phyloP scores from a whole-genome alignment of 2,329 filamentous ascomycete species.

The Diaporthe longicolla region DNA sequence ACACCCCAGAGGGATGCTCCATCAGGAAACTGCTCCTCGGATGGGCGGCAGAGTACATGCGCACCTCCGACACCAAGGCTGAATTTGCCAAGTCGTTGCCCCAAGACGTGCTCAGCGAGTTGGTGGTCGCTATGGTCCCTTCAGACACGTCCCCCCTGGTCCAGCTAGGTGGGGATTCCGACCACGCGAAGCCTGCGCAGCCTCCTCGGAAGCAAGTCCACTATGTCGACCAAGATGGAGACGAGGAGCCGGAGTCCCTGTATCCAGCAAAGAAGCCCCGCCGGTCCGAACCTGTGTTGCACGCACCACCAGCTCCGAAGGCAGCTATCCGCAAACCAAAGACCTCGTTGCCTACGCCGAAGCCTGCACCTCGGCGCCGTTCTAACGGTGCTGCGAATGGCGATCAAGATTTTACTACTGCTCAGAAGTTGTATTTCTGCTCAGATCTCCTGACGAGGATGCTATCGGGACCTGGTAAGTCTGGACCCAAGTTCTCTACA shows the following conservation, averaged over 20 bases:
- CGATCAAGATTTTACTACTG: conserved; percentile 52
- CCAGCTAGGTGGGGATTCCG: conserved; percentile 48
- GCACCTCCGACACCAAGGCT: conserved; percentile 67
- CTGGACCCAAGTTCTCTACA: neutral
- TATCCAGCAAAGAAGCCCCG: conserved; percentile 59
- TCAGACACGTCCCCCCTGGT: conserved; percentile 58
- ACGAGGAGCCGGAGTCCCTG: conserved; percentile 55
- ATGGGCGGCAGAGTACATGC: conserved; percentile 76
- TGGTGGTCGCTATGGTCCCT: conserved; percentile 74
- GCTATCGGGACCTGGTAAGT: conserved; percentile 72
- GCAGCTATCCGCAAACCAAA: conserved; percentile 37
- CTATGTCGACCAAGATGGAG: conserved; percentile 60
- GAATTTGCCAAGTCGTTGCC: conserved; percentile 74
- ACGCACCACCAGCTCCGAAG: conserved; percentile 44
- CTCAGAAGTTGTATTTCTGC: conserved; percentile 70
- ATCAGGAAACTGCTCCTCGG: conserved; percentile 70
- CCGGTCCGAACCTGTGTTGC: conserved; percentile 52
- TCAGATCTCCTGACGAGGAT: conserved; percentile 70
- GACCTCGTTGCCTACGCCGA: conserved; percentile 42
- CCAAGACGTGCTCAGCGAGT: conserved; percentile 73
- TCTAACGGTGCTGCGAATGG: conserved; percentile 46
- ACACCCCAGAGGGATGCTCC: conserved; percentile 72
- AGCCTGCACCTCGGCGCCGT: conserved; percentile 51
- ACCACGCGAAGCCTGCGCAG: conserved; percentile 42
- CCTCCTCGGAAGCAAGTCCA: conserved; percentile 62